phyloP scores from a whole-genome alignment of 2,329 filamentous ascomycete genomes.

The Aspergillus fischeri region DNA sequence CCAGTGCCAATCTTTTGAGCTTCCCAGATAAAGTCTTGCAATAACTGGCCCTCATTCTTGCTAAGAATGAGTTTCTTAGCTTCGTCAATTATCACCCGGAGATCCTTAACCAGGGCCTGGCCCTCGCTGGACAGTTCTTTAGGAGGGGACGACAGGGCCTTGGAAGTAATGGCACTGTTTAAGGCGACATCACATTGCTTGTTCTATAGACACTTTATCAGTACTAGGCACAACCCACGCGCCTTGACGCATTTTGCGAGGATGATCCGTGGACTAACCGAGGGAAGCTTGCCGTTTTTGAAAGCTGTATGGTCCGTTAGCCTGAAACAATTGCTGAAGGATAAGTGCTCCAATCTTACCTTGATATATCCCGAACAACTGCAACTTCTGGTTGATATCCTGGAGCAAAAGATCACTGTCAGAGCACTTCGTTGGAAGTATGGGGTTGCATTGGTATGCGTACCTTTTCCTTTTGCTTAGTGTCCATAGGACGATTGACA shows the following conservation, averaged over 20 bases:
- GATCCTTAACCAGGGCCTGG: constrained; percentile 69
- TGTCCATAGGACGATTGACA: constrained; percentile 71
- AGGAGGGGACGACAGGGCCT: constrained; percentile 65
- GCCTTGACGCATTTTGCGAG: background rate
- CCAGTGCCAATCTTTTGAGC: constrained; percentile 69
- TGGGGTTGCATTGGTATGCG: background rate
- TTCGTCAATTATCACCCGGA: constrained; percentile 74
- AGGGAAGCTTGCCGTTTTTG: constrained; percentile 82
- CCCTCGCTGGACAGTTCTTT: constrained; percentile 78
- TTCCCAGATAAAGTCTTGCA: constrained; percentile 97
- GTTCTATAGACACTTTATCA: constrained; percentile 54
- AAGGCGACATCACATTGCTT: constrained; percentile 93
- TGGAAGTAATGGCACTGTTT: constrained; percentile 77
- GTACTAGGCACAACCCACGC: constrained; percentile 1
- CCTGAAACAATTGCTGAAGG: background rate
- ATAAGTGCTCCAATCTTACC: constrained; percentile 36
- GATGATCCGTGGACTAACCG: constrained; percentile 60
- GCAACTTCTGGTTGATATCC: constrained; percentile 88
- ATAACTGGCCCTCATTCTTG: constrained; percentile 91
- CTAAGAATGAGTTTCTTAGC: constrained; percentile 80
- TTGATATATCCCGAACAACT: constrained; percentile 83
- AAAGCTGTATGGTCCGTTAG: constrained; percentile 58
- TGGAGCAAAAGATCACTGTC: constrained; percentile 11
- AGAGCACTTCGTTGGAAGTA: background rate
- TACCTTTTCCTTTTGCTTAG: constrained; percentile 70